Evolutionary conservation across 805 yeast species (phyloP), one percentile per base, ranked within the genome.

Genomic region (Huiozyma naganishii): DNA sequence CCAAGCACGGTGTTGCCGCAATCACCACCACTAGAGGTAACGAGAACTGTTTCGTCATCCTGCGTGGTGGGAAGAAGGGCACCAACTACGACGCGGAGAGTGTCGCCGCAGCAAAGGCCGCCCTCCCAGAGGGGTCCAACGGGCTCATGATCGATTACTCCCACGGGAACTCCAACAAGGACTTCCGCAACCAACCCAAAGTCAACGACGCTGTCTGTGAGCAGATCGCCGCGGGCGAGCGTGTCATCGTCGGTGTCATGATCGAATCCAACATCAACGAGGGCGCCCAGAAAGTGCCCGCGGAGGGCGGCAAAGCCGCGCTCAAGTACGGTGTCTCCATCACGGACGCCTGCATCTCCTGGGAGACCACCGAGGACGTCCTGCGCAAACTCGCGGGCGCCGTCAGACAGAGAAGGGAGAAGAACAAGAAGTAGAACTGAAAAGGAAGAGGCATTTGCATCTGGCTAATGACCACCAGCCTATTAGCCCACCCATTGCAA

Each of bases 1-100:
- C 98, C 48, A 90, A 92, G 68, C 92, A 86, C 52, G 98, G 98
- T 60, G 77, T 87, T 49, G 96, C 94, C 45, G 97, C 98, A 41
- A 92, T 92, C 63, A 87, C 94, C 48, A 81, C 94, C 47, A 92
- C 98, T 48, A 85, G 80, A 69, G 98, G 98, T 68, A 92, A 92
- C 68, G 81, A 86, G 52, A 80, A 88, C 69, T 83, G 96, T 67
- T 92, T 92, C 67, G 83, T 92, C 48, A 89, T 92, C 55, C 74
- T 92, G 61, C 81, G 98, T 72, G 98, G 98, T 57, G 97, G 97
- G 66, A 87, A 82, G 68, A 74, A 77, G 60, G 92, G 95, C 49
- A 87, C 98, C 43, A 92, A 92, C 70, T 92, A 78, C 71, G 97
- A 88, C 63, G 83, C 77, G 51, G 76, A 69, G 45, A 76, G 83